These are phyloP conservation scores for Mariannaea elegans DNA, from an alignment of 2,329 filamentous ascomycete genomes.

Conservation along the genomic window DNA sequence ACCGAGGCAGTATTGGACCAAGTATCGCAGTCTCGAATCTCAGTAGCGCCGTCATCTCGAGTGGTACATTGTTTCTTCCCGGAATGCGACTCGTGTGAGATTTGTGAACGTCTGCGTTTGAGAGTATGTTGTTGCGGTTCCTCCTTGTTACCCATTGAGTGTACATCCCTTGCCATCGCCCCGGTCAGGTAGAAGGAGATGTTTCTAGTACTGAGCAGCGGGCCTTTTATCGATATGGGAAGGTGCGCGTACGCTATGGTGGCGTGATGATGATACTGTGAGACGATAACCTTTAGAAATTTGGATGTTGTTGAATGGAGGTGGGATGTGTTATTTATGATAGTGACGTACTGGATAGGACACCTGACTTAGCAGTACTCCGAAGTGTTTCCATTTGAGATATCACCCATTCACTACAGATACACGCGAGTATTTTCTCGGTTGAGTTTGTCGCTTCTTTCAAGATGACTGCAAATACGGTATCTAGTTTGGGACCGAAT, in stretches of 20 bases:
- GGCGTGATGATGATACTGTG: too few relatives aligned
- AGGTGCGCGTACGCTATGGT: too few relatives aligned
- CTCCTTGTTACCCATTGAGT: neutral
- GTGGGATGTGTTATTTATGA: neutral
- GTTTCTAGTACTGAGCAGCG: neutral
- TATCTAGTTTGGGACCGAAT: too few relatives aligned
- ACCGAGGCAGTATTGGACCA: conserved; percentile 20
- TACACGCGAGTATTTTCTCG: too few relatives aligned
- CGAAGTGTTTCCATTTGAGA: too few relatives aligned
- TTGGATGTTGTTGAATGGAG: neutral
- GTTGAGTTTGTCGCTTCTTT: too few relatives aligned
- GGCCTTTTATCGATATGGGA: neutral
- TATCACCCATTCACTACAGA: too few relatives aligned
- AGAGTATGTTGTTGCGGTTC: neutral
- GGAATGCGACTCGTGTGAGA: neutral
- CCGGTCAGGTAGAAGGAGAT: neutral
- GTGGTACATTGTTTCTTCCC: conserved; percentile 12
- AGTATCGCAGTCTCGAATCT: conserved; percentile 11
- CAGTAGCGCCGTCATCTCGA: neutral
- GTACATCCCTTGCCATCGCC: conserved; percentile 2
- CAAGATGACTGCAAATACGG: too few relatives aligned
- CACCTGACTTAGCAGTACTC: neutral
- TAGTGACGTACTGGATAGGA: neutral
- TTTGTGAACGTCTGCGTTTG: conserved; percentile 8
- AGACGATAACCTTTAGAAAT: too few relatives aligned